Percentiles rank a stretch among this genome's conserved stretches.
phyloP scores from a whole-genome alignment of 192 early-diverging fungal species.

The Rhizophagus prolifer region DNA sequence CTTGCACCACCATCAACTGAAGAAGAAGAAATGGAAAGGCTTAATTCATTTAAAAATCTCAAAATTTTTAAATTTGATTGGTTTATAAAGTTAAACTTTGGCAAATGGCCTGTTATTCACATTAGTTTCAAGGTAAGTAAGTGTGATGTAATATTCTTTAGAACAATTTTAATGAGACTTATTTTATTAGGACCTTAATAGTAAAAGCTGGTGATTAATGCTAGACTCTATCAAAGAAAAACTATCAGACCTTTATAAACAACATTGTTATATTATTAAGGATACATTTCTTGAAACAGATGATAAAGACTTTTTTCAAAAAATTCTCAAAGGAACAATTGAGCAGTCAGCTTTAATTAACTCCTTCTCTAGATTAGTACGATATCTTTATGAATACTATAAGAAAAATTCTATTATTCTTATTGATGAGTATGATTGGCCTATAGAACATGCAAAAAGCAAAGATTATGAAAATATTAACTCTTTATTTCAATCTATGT shows the following conservation, averaged over 20 bases:
- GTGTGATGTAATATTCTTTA: background rate
- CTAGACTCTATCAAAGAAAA: background rate
- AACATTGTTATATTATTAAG: conserved; percentile 23
- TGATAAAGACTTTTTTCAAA: background rate
- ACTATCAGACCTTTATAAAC: background rate
- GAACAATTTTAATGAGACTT: background rate
- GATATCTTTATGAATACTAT: background rate
- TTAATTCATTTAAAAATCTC: conserved; percentile 13
- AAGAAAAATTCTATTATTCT: conserved; percentile 19
- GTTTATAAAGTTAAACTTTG: conserved; percentile 19
- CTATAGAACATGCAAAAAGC: conserved; percentile 2
- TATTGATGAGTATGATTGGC: conserved; percentile 27
- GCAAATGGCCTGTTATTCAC: conserved; percentile 15
- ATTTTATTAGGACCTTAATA: background rate
- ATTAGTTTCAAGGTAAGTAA: conserved; percentile 21
- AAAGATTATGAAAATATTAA: background rate
- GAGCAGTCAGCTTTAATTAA: background rate
- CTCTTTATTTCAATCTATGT: conserved; percentile 12
- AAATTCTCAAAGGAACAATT: background rate
- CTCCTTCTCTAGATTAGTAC: background rate
- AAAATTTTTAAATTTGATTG: conserved; percentile 6
- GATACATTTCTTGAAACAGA: background rate
- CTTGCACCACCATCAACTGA: background rate
- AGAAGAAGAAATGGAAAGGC: background rate
- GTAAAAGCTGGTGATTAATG: conserved; percentile 9